Percentiles rank a stretch among this genome's conserved stretches.
These are phyloP conservation scores for Arachnomyces sp. DNA, from an alignment of 2,329 filamentous ascomycete species.

Conservation along the genomic window DNA sequence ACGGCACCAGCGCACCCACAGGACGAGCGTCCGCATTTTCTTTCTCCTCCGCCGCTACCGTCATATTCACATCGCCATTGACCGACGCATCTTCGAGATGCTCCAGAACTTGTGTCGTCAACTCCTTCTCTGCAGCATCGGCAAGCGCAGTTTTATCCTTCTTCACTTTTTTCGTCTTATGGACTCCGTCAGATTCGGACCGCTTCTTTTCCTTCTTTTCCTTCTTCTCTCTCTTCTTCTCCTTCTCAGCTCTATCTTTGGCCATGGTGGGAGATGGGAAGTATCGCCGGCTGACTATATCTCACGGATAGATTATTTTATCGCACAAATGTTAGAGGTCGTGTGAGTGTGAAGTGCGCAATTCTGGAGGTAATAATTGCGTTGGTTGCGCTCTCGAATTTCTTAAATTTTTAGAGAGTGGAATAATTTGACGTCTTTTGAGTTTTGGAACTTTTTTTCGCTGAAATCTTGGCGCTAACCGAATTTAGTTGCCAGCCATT, in stretches of 20 bases:
- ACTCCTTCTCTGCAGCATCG: constrained; percentile 34
- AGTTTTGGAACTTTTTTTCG: too few species aligned
- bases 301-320: too few species aligned
- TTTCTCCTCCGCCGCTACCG: constrained; percentile 22
- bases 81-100: constrained; percentile 23
- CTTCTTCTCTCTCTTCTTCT: constrained; percentile 31
- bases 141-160: constrained; percentile 33
- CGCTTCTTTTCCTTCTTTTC: constrained; percentile 38
- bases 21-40: constrained; percentile 19
- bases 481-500: too few species aligned
- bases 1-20: constrained; percentile 42
- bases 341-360: too few species aligned
- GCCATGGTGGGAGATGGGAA: constrained; percentile 29
- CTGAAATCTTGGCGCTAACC: too few species aligned
- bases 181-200: constrained; percentile 38
- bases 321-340: too few species aligned
- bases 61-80: constrained; percentile 15
- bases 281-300: too few species aligned
- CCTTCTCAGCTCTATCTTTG: constrained; percentile 37
- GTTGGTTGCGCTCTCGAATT: too few species aligned
- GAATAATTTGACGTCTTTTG: too few species aligned
- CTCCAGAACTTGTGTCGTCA: constrained; percentile 29
- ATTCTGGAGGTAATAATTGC: too few species aligned
- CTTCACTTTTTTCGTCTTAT: constrained; percentile 41
- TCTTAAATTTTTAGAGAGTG: too few species aligned